Evolutionary conservation across 1,284 basidiomycete species (phyloP).

Genomic region (Malassezia japonica): DNA sequence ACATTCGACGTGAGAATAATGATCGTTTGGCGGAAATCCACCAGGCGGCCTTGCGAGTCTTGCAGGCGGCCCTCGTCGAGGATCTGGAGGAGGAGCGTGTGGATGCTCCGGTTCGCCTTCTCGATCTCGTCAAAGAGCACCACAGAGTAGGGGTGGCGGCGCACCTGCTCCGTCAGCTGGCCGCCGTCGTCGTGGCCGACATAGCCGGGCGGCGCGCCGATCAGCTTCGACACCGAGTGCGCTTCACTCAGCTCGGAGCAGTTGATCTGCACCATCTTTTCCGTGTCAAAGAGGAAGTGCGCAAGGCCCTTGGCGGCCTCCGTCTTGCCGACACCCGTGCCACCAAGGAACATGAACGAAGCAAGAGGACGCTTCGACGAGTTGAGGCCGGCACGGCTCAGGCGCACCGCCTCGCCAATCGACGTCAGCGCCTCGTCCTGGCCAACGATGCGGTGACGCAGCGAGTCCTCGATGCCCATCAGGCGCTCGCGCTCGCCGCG

Average conservation of each 20-base stretch:
- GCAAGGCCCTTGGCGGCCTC: conserved; percentile 80
- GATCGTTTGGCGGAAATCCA: conserved; percentile 78
- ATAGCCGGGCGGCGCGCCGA: conserved; percentile 70
- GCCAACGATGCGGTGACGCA: conserved; percentile 69
- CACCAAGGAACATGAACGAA: conserved; percentile 78
- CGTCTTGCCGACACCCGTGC: conserved; percentile 74
- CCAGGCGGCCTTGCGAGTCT: conserved; percentile 53
- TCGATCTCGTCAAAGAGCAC: conserved; percentile 32
- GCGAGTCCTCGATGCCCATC: conserved; percentile 74
- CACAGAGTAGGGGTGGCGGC: conserved; percentile 42
- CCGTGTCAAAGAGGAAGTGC: conserved; percentile 75
- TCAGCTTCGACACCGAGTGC: conserved; percentile 77
- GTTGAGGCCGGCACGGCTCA: conserved; percentile 80
- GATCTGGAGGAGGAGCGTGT: conserved; percentile 79
- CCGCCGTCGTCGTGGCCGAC: conserved; percentile 49
- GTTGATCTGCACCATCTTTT: conserved; percentile 58
- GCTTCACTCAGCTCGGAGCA: conserved; percentile 64
- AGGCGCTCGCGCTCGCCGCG: conserved; percentile 82
- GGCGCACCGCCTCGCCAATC: conserved; percentile 75
- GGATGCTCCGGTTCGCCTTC: conserved; percentile 22
- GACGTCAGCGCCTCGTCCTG: conserved; percentile 73
- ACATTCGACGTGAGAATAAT: conserved; percentile 90
- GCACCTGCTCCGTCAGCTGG: conserved; percentile 24
- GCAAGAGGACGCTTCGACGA: conserved; percentile 76
- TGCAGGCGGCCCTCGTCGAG: conserved; percentile 83